A percentile compares a stretch with the other conserved stretches of the same genome.
These are phyloP conservation scores for Nitzschia sp. DNA, from an alignment of 108 stramenopile species.

Conservation along the genomic window DNA sequence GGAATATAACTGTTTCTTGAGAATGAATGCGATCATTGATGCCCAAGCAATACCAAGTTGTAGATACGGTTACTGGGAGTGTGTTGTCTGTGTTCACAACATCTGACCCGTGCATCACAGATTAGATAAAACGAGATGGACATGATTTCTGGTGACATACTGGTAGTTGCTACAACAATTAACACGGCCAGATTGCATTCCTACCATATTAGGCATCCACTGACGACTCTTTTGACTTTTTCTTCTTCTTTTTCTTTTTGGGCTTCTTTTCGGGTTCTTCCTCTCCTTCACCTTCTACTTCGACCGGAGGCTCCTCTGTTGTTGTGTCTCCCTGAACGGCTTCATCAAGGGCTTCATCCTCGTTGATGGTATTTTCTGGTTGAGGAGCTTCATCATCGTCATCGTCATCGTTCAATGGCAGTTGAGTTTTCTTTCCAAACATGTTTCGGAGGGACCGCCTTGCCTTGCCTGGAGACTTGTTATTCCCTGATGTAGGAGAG, in stretches of 20 bases:
- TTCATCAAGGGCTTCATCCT: constrained; percentile 1
- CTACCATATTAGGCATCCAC: not conserved
- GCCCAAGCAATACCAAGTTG: too few relatives aligned
- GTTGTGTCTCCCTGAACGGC: not conserved
- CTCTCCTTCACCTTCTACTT: not conserved
- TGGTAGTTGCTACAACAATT: too few relatives aligned
- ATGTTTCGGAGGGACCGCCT: not conserved
- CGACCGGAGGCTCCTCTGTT: not conserved
- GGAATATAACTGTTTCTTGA: too few relatives aligned
- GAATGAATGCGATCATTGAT: too few relatives aligned
- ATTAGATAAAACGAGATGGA: too few relatives aligned
- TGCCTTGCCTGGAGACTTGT: constrained; percentile 7
- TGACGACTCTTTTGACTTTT: not conserved
- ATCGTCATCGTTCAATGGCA: constrained; percentile 3
- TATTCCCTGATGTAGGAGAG: not conserved
- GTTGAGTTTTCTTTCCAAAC: not conserved
- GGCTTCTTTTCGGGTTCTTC: not conserved
- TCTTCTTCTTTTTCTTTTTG: constrained; percentile 1
- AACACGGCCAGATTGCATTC: too few relatives aligned
- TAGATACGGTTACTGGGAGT: too few relatives aligned
- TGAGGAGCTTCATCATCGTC: not conserved
- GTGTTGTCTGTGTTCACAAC: too few relatives aligned
- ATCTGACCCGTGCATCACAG: too few relatives aligned
- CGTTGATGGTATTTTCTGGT: not conserved
- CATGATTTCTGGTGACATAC: too few relatives aligned